Conservation (phyloP, 202 grass and related monocot species). For the Brachypodium distachyon region DNA sequence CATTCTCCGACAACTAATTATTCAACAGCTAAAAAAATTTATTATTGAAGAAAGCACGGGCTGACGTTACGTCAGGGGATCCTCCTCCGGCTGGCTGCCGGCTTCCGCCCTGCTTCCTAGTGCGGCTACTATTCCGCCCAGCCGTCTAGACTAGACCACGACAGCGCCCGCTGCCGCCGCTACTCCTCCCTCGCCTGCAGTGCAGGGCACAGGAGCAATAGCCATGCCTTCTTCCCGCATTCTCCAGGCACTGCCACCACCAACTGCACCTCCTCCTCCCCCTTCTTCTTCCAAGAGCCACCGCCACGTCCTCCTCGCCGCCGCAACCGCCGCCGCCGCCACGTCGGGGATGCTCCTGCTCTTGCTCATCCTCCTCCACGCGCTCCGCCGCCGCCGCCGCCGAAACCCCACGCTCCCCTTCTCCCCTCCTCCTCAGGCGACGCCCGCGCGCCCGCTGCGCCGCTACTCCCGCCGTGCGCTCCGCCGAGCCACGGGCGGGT, state of each 20-base stretch:
- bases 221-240: constrained; percentile 26
- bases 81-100: no score
- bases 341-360: background rate
- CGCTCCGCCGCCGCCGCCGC: constrained; percentile 1
- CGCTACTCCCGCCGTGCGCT: constrained; percentile 57
- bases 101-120: no score
- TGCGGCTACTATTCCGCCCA: no score
- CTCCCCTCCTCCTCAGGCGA: constrained; percentile 6
- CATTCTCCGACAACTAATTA: no score
- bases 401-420: constrained; percentile 20
- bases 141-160: no score
- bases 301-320: constrained; percentile 5
- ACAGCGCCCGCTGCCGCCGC: no score
- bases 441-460: constrained; percentile 12
- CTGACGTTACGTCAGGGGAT: no score
- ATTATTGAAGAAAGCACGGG: no score
- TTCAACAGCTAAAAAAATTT: no score
- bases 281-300: background rate
- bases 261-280: background rate
- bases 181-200: no score
- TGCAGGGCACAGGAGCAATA: no score
- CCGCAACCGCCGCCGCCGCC: background rate
- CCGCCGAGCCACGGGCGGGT: constrained; percentile 54
- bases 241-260: constrained; percentile 12
- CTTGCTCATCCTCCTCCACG: background rate